Base-by-base conservation (phyloP, 352 stramenopile genomes). In the Globisporangium alternatum region DNA sequence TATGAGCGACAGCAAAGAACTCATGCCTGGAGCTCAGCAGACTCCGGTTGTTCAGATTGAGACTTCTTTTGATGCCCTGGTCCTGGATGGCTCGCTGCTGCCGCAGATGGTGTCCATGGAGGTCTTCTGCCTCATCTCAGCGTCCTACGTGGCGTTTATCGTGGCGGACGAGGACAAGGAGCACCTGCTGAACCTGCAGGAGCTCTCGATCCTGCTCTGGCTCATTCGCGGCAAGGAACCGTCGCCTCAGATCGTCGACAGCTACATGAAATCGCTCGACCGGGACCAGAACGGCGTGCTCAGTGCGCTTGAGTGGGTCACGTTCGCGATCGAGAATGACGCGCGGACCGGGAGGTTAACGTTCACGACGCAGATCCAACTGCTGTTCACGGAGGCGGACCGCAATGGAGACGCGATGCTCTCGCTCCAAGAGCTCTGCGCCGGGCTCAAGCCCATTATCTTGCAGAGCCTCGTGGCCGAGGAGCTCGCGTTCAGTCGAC, bases 221-320 rank as follows among this genome's bases (percentile, higher is more conserved):
- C 59, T 93, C 31, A 75, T 93, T 15, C 76, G 77, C 10, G 81
- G 81, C 25, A 88, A 84, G 19, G 84, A 93, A 43, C 84, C 84
- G 13, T 70, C 64, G 2, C 25, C 44, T 12, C 47, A 21, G 0
- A 66, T 81, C 7, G 75, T 88, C 0, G 63, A 77, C 9, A 78
- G 60, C 53, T 81, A 88, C 59, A 86, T 88, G 77, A 76, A 75
- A n/a, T 82, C 84, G 22, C 71, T 93, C 22, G 81, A 90, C 33
- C 44, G 45, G 2, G 78, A 88, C 48, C 61, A 75, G 10, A 86
- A 89, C 45, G 75, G 71, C 37, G 47, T 64, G 21, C 70, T 93
- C 1, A 90, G 72, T 39, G 76, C 70, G 3, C 70, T 85, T 13
- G 81, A 91, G 41, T 93, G 84, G 84, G 77, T 93, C 56, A 76